These are phyloP conservation scores for Saccharomycopsis sp. DNA, from an alignment of 805 yeast species.

Conservation along the genomic window DNA sequence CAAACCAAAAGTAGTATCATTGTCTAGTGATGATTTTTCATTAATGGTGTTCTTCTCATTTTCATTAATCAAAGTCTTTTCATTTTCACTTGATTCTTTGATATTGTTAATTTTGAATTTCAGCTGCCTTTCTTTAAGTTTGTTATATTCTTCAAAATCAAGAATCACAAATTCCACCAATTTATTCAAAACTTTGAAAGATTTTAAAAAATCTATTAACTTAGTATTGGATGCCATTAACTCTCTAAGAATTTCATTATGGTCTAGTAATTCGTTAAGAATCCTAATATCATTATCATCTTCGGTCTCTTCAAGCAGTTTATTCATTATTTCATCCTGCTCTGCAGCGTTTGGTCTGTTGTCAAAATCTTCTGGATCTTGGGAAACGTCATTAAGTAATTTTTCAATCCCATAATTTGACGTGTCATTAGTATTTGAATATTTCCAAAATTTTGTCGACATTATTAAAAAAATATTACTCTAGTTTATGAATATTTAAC, in stretches of 20 bases:
- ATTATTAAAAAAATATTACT: too few relatives aligned
- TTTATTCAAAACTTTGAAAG: constrained; percentile 56
- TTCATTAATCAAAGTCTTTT: background rate
- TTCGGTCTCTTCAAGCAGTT: constrained; percentile 22
- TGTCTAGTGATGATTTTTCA: constrained; percentile 1
- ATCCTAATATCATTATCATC: constrained; percentile 19
- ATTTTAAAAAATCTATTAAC: constrained; percentile 68
- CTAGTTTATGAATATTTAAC: too few relatives aligned
- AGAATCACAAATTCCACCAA: constrained; percentile 57
- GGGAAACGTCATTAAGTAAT: constrained; percentile 25
- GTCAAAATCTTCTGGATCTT: constrained; percentile 24
- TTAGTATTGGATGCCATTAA: constrained; percentile 61
- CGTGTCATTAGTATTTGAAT: constrained; percentile 46
- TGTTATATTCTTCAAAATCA: constrained; percentile 25
- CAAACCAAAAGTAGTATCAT: constrained; percentile 1
- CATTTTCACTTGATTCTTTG: constrained; percentile 24
- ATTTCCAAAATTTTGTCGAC: constrained; percentile 49
- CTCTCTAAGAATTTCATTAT: constrained; percentile 65
- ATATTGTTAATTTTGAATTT: constrained; percentile 15
- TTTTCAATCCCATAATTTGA: constrained; percentile 46
- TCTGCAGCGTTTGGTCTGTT: constrained; percentile 26
- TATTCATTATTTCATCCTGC: constrained; percentile 30
- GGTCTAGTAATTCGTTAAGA: constrained; percentile 57
- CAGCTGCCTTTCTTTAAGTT: constrained; percentile 18
- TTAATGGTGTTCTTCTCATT: background rate